A percentile compares a stretch with the other conserved stretches of the same genome.
Evolutionary conservation across 2,329 filamentous ascomycete species (phyloP).

Genomic region (Fusarium sp.): DNA sequence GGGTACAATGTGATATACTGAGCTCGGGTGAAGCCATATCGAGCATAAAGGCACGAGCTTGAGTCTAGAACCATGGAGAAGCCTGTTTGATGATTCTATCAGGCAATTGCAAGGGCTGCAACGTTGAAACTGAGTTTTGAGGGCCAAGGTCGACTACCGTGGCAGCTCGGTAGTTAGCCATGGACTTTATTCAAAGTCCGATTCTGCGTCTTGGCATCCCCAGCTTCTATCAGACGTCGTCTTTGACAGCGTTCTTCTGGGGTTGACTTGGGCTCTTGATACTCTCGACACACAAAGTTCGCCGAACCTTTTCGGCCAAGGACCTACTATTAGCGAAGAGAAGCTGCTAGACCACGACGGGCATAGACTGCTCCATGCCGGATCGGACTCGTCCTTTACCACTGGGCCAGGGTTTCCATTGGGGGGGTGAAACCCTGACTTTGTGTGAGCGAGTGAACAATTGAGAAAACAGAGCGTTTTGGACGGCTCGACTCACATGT

Average conservation of each 20-base stretch:
- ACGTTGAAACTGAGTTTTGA: not conserved
- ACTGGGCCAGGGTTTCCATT: slow-evolving; percentile 1
- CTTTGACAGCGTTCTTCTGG: not conserved
- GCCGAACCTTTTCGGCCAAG: slow-evolving; percentile 24
- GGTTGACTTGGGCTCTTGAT: not conserved
- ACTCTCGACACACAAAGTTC: slow-evolving; percentile 9
- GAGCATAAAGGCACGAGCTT: not conserved
- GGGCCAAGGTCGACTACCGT: not conserved
- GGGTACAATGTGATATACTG: not conserved
- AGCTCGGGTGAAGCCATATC: not conserved
- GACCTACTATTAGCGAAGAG: slow-evolving; percentile 4
- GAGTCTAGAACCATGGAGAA: not conserved
- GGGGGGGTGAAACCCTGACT: slow-evolving; percentile 19
- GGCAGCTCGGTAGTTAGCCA: slow-evolving; percentile 10
- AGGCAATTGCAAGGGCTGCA: not conserved
- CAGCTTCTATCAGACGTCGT: slow-evolving; percentile 2
- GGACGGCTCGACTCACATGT: not conserved
- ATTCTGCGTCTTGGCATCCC: slow-evolving; percentile 7
- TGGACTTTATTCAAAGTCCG: not conserved
- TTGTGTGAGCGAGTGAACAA: not conserved
- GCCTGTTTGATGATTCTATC: not conserved
- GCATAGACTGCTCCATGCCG: slow-evolving; percentile 37
- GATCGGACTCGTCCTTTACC: slow-evolving; percentile 39
- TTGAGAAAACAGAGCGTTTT: not conserved
- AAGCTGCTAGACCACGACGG: slow-evolving; percentile 31